Conservation (phyloP, 169 alveolate species). For the Besnoitia besnoiti region DNA sequence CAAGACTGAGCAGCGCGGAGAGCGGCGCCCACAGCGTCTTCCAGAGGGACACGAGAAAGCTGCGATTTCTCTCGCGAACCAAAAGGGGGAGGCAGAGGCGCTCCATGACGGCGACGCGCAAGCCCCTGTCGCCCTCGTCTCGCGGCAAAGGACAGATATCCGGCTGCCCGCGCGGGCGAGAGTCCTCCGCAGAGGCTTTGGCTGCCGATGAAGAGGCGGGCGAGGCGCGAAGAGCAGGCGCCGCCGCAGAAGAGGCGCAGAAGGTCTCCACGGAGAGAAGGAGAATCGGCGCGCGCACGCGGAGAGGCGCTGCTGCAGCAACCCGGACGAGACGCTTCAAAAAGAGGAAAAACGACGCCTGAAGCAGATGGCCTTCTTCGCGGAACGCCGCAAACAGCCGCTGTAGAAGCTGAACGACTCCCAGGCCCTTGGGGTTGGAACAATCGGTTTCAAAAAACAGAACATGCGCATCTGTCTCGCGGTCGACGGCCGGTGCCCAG, state of each 20-base stretch:
- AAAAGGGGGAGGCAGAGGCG: background rate
- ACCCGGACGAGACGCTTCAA: background rate
- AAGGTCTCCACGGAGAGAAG: background rate
- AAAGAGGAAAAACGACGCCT: background rate
- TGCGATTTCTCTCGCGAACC: background rate
- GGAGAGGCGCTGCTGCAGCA: background rate
- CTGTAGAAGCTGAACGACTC: background rate
- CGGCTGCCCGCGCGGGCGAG: background rate
- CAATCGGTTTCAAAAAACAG: background rate
- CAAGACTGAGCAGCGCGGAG: background rate
- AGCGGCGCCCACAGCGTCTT: background rate
- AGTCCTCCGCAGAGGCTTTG: background rate
- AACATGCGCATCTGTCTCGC: background rate
- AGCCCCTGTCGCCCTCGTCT: background rate
- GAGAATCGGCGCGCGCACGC: background rate
- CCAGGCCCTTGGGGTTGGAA: background rate
- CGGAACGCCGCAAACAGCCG: background rate
- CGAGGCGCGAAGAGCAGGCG: background rate
- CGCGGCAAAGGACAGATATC: background rate
- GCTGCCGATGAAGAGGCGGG: background rate
- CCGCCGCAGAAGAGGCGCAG: background rate
- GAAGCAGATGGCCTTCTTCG: background rate
- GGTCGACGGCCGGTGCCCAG: background rate
- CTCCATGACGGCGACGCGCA: background rate
- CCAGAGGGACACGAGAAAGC: background rate